Conservation (phyloP, 2,329 filamentous ascomycete genomes). For the Trichoderma brevicompactum region DNA sequence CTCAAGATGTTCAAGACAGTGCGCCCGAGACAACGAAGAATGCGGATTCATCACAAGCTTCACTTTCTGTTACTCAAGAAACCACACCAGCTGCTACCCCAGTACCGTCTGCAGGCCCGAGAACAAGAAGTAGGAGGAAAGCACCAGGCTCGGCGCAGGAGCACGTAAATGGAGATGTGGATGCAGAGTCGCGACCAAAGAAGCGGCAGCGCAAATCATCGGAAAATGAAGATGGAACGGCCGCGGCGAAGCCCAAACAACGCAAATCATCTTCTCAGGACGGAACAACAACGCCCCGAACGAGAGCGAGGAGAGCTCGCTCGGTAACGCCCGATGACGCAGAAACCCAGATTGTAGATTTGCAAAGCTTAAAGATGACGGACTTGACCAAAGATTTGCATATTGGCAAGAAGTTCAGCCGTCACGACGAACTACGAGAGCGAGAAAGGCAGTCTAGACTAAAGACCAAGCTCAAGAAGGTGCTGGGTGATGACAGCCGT, state of each 20-base stretch:
- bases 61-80: neutral
- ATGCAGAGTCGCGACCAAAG: constrained; percentile 36
- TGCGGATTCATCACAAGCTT: neutral
- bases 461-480: constrained; percentile 40
- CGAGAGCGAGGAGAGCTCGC: constrained; percentile 46
- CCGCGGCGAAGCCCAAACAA: constrained; percentile 36
- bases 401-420: constrained; percentile 75
- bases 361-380: constrained; percentile 69
- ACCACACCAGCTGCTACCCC: neutral
- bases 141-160: constrained; percentile 28
- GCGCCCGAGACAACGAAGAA: neutral
- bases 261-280: constrained; percentile 36
- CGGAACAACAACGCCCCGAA: constrained; percentile 34
- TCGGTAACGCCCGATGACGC: constrained; percentile 66
- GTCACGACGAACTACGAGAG: constrained; percentile 72
- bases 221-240: constrained; percentile 33
- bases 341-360: constrained; percentile 66
- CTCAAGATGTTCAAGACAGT: constrained; percentile 5
- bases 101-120: constrained; percentile 20
- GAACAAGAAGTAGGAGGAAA: constrained; percentile 26
- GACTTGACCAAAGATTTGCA: constrained; percentile 71
- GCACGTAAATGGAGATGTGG: constrained; percentile 31
- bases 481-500: constrained; percentile 35
- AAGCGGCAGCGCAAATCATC: constrained; percentile 43
- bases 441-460: constrained; percentile 59